Conservation (phyloP, 148 eudicot genomes). For the Silene uniflora region DNA sequence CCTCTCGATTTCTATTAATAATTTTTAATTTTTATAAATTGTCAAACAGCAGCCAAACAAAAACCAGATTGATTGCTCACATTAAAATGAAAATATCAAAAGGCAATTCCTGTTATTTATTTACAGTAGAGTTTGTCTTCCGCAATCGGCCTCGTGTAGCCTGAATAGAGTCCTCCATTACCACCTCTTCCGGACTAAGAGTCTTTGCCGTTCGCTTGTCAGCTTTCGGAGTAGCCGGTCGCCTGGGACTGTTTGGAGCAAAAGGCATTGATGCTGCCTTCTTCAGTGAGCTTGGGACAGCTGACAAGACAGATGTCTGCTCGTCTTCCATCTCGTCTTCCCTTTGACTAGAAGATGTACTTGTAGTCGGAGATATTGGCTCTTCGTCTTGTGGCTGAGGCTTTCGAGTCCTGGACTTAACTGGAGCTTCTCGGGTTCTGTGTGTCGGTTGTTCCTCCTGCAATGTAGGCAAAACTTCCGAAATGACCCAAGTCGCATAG, state of each 20-base stretch:
- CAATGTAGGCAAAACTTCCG: slow-evolving; percentile 9
- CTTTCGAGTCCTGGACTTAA: slow-evolving; percentile 32
- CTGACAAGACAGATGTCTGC: slow-evolving; percentile 26
- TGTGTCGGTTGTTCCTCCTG: slow-evolving; percentile 44
- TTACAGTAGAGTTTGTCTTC: slow-evolving; percentile 39
- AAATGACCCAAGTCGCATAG: too few species aligned
- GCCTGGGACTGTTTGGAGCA: slow-evolving; percentile 27
- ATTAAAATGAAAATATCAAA: too few species aligned
- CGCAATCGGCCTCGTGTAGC: slow-evolving; percentile 64
- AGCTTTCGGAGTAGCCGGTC: slow-evolving; percentile 22
- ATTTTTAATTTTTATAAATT: too few species aligned
- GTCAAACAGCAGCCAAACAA: too few species aligned
- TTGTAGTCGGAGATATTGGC: slow-evolving; percentile 50
- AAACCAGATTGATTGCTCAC: too few species aligned
- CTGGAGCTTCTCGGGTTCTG: neutral
- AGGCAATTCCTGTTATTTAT: slow-evolving; percentile 2
- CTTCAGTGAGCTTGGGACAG: slow-evolving; percentile 29
- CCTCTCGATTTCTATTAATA: too few species aligned
- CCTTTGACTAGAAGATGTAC: slow-evolving; percentile 39
- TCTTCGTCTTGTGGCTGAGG: slow-evolving; percentile 31
- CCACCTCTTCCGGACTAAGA: slow-evolving; percentile 30
- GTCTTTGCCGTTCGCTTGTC: slow-evolving; percentile 26
- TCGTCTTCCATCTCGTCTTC: slow-evolving; percentile 38
- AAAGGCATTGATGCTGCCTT: slow-evolving; percentile 28
- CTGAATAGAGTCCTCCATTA: slow-evolving; percentile 53